phyloP scores from a whole-genome alignment of 164 flowering plant species.

The Nymphaea colorata region DNA sequence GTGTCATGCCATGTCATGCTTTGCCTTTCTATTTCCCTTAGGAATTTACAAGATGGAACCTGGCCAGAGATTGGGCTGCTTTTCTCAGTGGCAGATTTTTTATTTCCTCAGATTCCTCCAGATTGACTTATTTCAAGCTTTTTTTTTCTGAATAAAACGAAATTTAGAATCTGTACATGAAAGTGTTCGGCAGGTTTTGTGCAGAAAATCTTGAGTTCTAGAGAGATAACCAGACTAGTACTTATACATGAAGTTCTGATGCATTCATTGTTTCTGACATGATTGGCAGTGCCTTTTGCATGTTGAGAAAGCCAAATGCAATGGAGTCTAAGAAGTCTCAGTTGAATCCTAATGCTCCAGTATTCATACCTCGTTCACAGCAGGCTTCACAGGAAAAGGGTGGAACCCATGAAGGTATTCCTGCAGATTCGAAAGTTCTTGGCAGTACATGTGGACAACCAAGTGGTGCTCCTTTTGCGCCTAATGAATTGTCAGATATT shows the following conservation, averaged over 20 bases:
- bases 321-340: slow-evolving; percentile 17
- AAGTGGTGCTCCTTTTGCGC: background rate
- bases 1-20: too few species aligned
- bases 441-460: background rate
- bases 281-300: background rate
- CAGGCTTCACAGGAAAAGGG: background rate
- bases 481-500: background rate
- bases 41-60: too few species aligned
- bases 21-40: too few species aligned
- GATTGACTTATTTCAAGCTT: too few species aligned
- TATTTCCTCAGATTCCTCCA: too few species aligned
- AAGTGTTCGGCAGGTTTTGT: too few species aligned
- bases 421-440: background rate
- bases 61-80: too few species aligned
- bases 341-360: slow-evolving; percentile 28
- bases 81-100: too few species aligned
- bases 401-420: slow-evolving; percentile 3
- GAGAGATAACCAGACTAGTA: background rate
- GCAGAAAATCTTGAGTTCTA: background rate
- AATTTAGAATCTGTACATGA: too few species aligned
- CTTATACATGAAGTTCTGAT: background rate
- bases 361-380: slow-evolving; percentile 29
- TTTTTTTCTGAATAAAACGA: too few species aligned
- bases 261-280: background rate
- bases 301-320: background rate